phyloP scores from a whole-genome alignment of 2,329 filamentous ascomycete species.

The Amylocarpus encephaloides region DNA sequence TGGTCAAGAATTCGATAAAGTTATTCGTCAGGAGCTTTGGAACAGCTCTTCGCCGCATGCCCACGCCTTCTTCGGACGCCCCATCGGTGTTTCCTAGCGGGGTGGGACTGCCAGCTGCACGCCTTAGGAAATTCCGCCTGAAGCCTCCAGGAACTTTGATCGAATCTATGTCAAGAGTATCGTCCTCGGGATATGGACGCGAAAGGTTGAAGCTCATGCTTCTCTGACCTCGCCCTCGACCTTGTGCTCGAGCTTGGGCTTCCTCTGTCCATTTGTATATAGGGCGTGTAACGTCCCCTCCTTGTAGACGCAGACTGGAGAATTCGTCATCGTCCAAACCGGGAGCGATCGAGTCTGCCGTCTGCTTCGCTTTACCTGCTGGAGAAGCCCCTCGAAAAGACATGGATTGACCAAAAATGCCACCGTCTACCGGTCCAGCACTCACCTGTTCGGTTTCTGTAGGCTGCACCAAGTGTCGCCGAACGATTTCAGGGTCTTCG shows the following conservation, averaged over 20 bases:
- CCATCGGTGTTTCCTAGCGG: slow-evolving; percentile 27
- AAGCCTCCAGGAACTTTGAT: slow-evolving; percentile 95
- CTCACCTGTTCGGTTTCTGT: slow-evolving; percentile 39
- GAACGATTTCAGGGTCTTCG: slow-evolving; percentile 88
- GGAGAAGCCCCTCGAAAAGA: slow-evolving; percentile 33
- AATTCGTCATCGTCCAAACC: slow-evolving; percentile 69
- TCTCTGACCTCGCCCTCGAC: slow-evolving; percentile 55
- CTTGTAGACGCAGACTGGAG: slow-evolving; percentile 86
- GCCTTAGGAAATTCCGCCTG: slow-evolving; percentile 78
- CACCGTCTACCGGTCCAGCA: slow-evolving; percentile 18
- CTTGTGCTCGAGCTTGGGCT: slow-evolving; percentile 59
- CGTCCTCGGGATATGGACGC: slow-evolving; percentile 71
- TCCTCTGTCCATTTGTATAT: slow-evolving; percentile 98
- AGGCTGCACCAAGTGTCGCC: slow-evolving; percentile 79
- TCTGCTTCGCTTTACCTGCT: slow-evolving; percentile 30
- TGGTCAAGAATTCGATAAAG: slow-evolving; percentile 89
- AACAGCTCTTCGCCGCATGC: slow-evolving; percentile 33
- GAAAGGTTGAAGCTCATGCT: slow-evolving; percentile 83
- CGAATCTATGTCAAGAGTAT: slow-evolving; percentile 75
- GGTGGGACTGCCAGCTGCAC: slow-evolving; percentile 62
- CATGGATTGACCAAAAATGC: slow-evolving; percentile 30
- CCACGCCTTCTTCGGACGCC: slow-evolving; percentile 32
- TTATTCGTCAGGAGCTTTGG: slow-evolving; percentile 76
- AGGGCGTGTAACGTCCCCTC: slow-evolving; percentile 87
- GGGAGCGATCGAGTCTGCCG: slow-evolving; percentile 28